A percentile compares a stretch with the other conserved stretches of the same genome.
These are phyloP conservation scores for Fistulinella cinereoalba DNA, from an alignment of 1,284 basidiomycete species.

Conservation along the genomic window DNA sequence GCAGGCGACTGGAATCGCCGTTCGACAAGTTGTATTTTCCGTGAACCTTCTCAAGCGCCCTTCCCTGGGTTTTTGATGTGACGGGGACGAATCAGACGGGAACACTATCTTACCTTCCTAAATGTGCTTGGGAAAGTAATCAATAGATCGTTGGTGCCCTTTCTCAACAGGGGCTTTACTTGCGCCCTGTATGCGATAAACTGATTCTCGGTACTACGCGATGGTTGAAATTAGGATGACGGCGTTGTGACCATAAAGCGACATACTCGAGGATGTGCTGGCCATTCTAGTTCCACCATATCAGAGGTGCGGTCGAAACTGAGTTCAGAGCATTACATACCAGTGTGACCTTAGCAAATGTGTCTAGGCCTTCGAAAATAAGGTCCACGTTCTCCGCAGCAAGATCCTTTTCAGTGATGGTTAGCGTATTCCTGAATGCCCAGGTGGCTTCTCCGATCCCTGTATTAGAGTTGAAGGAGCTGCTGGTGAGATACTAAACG, in stretches of 20 bases:
- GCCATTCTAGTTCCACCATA: slow-evolving; percentile 55
- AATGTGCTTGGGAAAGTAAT: slow-evolving; percentile 77
- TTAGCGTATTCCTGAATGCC: slow-evolving; percentile 75
- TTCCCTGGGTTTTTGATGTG: slow-evolving; percentile 43
- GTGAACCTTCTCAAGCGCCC: slow-evolving; percentile 60
- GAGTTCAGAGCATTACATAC: slow-evolving; percentile 42
- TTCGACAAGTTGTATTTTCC: slow-evolving; percentile 74
- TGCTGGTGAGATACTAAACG: neutral
- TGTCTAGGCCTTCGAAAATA: slow-evolving; percentile 86
- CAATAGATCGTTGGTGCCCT: slow-evolving; percentile 63
- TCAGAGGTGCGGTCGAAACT: neutral
- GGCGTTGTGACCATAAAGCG: neutral
- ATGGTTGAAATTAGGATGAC: slow-evolving; percentile 1
- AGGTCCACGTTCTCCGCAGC: slow-evolving; percentile 58
- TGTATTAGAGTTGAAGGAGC: slow-evolving; percentile 29
- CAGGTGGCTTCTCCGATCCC: slow-evolving; percentile 87
- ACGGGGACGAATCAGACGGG: neutral
- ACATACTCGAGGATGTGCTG: slow-evolving; percentile 58
- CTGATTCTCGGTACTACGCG: slow-evolving; percentile 66
- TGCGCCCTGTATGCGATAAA: slow-evolving; percentile 68
- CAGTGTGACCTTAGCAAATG: slow-evolving; percentile 68
- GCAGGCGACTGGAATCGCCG: slow-evolving; percentile 81
- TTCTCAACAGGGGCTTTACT: slow-evolving; percentile 53
- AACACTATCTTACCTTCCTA: slow-evolving; percentile 49
- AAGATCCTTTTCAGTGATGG: slow-evolving; percentile 48